Evolutionary conservation across 345 rosid species (phyloP), one percentile per base, ranked within the genome.

Genomic region (Sonneratia caseolaris): DNA sequence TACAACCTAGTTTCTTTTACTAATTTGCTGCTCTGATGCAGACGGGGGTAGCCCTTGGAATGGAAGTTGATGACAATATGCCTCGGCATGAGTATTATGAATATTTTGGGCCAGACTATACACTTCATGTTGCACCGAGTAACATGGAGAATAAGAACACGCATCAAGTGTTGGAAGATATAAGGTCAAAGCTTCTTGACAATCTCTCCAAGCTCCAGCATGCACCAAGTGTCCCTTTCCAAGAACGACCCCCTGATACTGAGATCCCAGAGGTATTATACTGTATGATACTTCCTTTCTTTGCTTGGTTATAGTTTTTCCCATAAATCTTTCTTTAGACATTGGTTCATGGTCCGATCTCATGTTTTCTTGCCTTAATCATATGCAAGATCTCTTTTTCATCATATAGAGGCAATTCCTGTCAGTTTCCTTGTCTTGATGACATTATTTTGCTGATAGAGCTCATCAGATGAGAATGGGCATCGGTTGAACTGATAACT

Each of bases 181-280:
- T 92, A 83, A 86, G 87, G 57, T 79, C 76, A 36, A 89, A 88
- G 80, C 92, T 95, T 75, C 97, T 95, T 38, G 96, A 90, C 6
- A 76, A 95, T 82, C 96, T 95, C 76, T 86, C 97, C 62, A 95
- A 73, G 81, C 93, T 95, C 78, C 93, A 84, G 83, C 99, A 95
- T 89, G 97, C 99, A 70, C 97, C 99, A 66, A 90, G 99, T 81
- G 91, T 92, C 40, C 97, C 81, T 67, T 95, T 95, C 80, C 96
- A 87, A 79, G 99, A 92, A 81, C 84, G 93, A 71, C 90, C 84
- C 42, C 97, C 97, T 68, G 93, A 90, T 70, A 84, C 97, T 35
- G 89, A 87, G 80, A 62, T 86, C 77, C 88, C 92, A 57, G 95
- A 89, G 91, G 95, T 89, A 42, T 42, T 42, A 42, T 42, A 9